These are phyloP conservation scores for Lactarius tabidus DNA, from an alignment of 768 basidiomycete genomes.

Conservation along the genomic window DNA sequence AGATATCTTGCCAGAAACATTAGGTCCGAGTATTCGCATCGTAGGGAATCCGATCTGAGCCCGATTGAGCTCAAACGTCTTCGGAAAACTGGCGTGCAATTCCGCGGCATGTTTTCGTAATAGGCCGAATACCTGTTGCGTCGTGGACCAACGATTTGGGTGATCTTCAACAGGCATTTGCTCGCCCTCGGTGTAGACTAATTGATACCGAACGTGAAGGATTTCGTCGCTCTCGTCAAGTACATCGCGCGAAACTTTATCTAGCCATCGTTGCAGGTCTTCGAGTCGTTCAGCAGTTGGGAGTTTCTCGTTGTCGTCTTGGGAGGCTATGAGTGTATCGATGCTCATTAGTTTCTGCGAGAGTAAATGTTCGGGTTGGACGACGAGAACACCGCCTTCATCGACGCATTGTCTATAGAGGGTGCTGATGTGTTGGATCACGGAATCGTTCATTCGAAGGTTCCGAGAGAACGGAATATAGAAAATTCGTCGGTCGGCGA, in stretches of 20 bases:
- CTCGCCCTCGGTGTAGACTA: slow-evolving; percentile 44
- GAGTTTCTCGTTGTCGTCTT: not conserved
- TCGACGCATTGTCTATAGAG: slow-evolving; percentile 40
- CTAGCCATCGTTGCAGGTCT: not conserved
- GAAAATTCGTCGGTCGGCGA: slow-evolving; percentile 45
- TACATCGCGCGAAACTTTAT: slow-evolving; percentile 6
- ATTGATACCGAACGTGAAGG: slow-evolving; percentile 43
- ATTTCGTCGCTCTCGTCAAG: slow-evolving; percentile 32
- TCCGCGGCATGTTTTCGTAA: slow-evolving; percentile 23
- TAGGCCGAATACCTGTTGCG: slow-evolving; percentile 38
- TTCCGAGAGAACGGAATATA: slow-evolving; percentile 48
- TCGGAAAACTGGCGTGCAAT: not conserved
- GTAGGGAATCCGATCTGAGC: slow-evolving; percentile 1
- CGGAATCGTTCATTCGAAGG: slow-evolving; percentile 27
- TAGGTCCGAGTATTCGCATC: slow-evolving; percentile 1
- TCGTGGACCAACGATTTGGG: slow-evolving; percentile 42
- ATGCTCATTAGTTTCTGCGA: slow-evolving; percentile 47
- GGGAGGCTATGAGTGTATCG: slow-evolving; percentile 30
- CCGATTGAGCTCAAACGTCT: not conserved
- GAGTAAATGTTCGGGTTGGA: slow-evolving; percentile 51
- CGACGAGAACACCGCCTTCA: slow-evolving; percentile 40
- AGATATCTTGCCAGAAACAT: not conserved
- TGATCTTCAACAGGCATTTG: slow-evolving; percentile 37
- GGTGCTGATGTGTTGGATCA: slow-evolving; percentile 27
- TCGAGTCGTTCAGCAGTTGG: not conserved